Evolutionary conservation across 352 stramenopile species (phyloP), one percentile per base, ranked within the genome.

Genomic region (Pythium aphanidermatum): DNA sequence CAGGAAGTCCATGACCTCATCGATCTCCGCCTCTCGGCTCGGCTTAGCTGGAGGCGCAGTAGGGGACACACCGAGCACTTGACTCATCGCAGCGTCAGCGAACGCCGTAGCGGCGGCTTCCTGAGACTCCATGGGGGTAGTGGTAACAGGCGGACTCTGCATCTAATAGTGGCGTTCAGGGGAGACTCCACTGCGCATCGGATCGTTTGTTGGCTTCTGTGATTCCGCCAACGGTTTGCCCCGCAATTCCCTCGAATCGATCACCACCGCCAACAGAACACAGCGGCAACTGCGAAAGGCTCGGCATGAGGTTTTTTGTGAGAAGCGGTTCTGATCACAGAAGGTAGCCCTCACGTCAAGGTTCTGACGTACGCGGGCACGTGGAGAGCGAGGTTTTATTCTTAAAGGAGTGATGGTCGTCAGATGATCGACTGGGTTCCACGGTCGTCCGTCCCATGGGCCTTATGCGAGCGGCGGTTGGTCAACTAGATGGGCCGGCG

Each of bases 1-100:
- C 51, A 94, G 58, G 49, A 91, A 94, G 36, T 86, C 69, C 82
- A 94, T 94, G 23, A 94, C 71, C 31, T 94, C 82, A 45, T 88
- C 82, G 46, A 94, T 88, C 62, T 93, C 76, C 25, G 68, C 62
- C 41, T 88, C 78, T 44, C 65, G 68, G 8, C n/a, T 60, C 5
- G 17, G 19, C 29, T 24, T 16, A 5, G 13, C n/a, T n/a, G 36
- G n/a, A 11, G 41, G 16, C 41, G 39, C 17, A 5, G 36, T 7
- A 17, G 2, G 55, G 27, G 6, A 55, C 31, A n/a, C n/a, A 17
- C 41, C 21, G 26, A 55, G n/a, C 10, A 43, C 37, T 5, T 43
- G 7, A 12, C 36, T 23, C 29, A 55, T 47, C 5, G 47, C 37
- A 2, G 31, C 32, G 6, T 56, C 48, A 0, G 47, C 37, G 17